Base-by-base conservation (phyloP, 768 basidiomycete genomes). In the Albatrellus ellisii region DNA sequence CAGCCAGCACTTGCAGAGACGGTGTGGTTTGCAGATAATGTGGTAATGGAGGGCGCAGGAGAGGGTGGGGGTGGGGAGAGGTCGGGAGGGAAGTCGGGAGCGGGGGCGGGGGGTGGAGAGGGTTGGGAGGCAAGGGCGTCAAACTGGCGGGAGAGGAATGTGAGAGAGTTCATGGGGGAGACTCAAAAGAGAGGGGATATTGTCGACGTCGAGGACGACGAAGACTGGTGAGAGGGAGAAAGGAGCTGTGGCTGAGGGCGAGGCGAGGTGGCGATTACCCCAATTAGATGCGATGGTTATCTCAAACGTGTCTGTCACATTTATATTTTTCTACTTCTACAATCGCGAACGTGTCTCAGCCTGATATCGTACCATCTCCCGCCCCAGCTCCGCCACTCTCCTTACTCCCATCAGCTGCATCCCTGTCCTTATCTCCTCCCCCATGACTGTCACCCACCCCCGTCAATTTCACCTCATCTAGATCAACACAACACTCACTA, bases 81-180 rank as follows among this genome's bases (percentile, higher is more conserved):
- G 2, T 60, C 58, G 17, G 60, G 49, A 6, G 56, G 41, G 20
- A 57, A 58, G 21, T 68, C 64, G 34, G 62, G 52, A 34, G 64
- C 60, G 32, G 76, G 72, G 1, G 77, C 73, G 28, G 74, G 69
- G 12, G 79, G 72, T 21, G 75, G 73, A 32, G 76, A 67, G 52
- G 67, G 68, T 37, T 77, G 58, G 6, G 76, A 62, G 45, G 78
- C 77, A 51, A 84, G 63, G 47, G 73, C 76, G 64, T 89, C 83
- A 68, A 86, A 77, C 59, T 85, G 79, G 56, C 80, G 79, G 51
- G 86, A 83, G 47, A 89, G 68, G 62, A 83, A 79, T 14, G 72
- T 68, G 54, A 89, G 74, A 52, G 82, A 82, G 66, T 89, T 88
- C 86, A 89, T 89, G 24, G 49, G 46, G 28, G 52, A 39, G 45